These are phyloP conservation scores for Geosmithia morbida DNA, from an alignment of 2,329 filamentous ascomycete species.

Conservation along the genomic window DNA sequence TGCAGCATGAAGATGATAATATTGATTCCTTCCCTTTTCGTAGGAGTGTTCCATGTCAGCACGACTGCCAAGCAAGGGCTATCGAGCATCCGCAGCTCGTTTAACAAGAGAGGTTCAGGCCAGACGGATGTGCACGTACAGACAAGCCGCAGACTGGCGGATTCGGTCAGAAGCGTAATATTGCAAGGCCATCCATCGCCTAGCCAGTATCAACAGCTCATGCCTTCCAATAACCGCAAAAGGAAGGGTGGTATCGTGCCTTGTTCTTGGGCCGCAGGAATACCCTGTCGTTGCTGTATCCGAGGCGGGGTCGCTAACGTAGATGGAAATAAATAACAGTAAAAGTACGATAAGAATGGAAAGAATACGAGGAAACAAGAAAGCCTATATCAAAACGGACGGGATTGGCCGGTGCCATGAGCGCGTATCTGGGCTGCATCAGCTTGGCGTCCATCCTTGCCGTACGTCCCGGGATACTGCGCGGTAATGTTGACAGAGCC, in stretches of 20 bases:
- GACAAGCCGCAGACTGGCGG: neutral
- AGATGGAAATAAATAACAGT: too few relatives aligned
- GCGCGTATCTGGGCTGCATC: neutral
- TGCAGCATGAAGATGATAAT: neutral
- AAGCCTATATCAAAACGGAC: neutral
- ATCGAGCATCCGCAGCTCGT: neutral
- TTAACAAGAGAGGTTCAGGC: neutral
- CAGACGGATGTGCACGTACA: neutral
- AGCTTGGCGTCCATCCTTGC: neutral
- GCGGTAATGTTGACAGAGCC: neutral
- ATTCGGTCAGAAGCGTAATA: neutral
- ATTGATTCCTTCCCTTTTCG: neutral
- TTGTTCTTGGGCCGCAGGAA: neutral
- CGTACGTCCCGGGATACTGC: too few relatives aligned
- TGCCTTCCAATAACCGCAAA: neutral
- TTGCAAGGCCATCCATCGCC: neutral
- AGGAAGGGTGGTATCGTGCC: neutral
- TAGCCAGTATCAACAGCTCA: neutral
- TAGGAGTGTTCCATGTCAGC: neutral
- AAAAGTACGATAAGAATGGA: neutral
- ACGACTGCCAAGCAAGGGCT: neutral
- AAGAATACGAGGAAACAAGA: neutral
- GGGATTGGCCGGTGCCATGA: neutral
- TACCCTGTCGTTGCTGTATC: neutral
- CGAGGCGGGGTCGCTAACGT: too few relatives aligned